Evolutionary conservation across 1,139 yeast species (phyloP).

Genomic region (Kurtzmaniella quercitrusa): DNA sequence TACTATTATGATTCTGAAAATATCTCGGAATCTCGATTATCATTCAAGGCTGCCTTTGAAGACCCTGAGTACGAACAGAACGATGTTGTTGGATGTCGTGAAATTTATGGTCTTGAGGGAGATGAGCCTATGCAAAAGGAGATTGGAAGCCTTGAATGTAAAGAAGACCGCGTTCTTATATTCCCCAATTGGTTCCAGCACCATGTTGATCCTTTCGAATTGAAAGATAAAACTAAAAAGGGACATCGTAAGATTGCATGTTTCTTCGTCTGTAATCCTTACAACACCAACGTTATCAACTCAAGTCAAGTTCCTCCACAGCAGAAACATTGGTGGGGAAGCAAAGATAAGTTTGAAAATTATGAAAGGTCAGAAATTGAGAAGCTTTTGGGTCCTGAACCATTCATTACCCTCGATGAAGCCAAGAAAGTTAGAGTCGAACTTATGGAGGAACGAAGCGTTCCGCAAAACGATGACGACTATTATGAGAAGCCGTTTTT

Average conservation of each 20-base stretch:
- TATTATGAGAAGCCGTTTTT: background rate
- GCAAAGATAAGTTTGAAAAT: conserved; percentile 13
- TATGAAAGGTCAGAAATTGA: conserved; percentile 7
- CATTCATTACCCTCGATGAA: conserved; percentile 18
- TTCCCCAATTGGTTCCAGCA: conserved; percentile 41
- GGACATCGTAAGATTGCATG: conserved; percentile 40
- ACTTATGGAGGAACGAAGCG: conserved; percentile 26
- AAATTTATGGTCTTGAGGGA: conserved; percentile 26
- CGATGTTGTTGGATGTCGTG: conserved; percentile 22
- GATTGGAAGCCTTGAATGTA: conserved; percentile 24
- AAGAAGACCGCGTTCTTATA: conserved; percentile 26
- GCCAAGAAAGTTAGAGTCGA: conserved; percentile 24
- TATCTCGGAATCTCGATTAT: conserved; percentile 30
- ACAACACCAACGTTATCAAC: conserved; percentile 22
- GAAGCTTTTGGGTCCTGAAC: conserved; percentile 7
- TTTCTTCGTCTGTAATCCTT: conserved; percentile 37
- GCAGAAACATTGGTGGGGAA: conserved; percentile 36
- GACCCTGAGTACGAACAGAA: conserved; percentile 36
- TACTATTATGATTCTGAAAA: conserved; percentile 41
- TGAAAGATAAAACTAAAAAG: conserved; percentile 28
- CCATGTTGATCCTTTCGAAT: conserved; percentile 34
- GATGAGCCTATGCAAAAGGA: conserved; percentile 18
- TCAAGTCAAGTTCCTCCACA: conserved; percentile 39
- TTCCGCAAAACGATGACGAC: background rate
- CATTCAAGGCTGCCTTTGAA: conserved; percentile 27